Evolutionary conservation across 1,139 yeast genomes (phyloP).

Genomic region (Hyphopichia khmerensis): DNA sequence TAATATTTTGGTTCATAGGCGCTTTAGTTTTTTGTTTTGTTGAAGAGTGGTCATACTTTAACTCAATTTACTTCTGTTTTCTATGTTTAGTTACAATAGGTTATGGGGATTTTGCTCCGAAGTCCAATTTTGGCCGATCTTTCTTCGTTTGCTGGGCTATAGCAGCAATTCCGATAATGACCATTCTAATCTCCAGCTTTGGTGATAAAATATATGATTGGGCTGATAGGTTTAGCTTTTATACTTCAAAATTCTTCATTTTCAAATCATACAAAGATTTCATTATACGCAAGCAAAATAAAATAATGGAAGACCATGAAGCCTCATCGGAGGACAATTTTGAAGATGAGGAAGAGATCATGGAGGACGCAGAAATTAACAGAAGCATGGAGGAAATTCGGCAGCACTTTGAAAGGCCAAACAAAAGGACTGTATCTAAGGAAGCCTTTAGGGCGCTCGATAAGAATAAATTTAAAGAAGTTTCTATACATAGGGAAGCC

Average conservation of each 20-base stretch:
- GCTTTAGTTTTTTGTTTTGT: slow-evolving; percentile 57
- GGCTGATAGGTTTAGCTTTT: slow-evolving; percentile 17
- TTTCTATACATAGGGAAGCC: slow-evolving; percentile 15
- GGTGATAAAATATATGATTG: slow-evolving; percentile 58
- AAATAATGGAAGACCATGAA: slow-evolving; percentile 8
- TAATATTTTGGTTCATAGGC: slow-evolving; percentile 68
- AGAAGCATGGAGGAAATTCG: not conserved
- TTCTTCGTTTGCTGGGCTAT: slow-evolving; percentile 80
- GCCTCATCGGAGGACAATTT: slow-evolving; percentile 15
- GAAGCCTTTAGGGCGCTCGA: not conserved
- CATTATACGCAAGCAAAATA: slow-evolving; percentile 7
- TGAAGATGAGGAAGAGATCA: slow-evolving; percentile 7
- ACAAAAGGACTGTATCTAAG: no score
- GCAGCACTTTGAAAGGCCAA: not conserved
- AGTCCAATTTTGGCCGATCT: slow-evolving; percentile 61
- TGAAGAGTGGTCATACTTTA: slow-evolving; percentile 71
- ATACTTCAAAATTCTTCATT: slow-evolving; percentile 8
- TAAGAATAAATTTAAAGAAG: slow-evolving; percentile 6
- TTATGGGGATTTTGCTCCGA: slow-evolving; percentile 74
- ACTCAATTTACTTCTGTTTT: slow-evolving; percentile 70
- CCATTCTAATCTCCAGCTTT: slow-evolving; percentile 69
- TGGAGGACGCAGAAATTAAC: slow-evolving; percentile 3
- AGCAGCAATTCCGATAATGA: slow-evolving; percentile 83
- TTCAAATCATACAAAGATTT: not conserved
- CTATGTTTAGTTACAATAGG: slow-evolving; percentile 79